Base-by-base conservation (phyloP, 225 moss, liverwort and hornwort species). In the Physcomitrellopsis africana region DNA sequence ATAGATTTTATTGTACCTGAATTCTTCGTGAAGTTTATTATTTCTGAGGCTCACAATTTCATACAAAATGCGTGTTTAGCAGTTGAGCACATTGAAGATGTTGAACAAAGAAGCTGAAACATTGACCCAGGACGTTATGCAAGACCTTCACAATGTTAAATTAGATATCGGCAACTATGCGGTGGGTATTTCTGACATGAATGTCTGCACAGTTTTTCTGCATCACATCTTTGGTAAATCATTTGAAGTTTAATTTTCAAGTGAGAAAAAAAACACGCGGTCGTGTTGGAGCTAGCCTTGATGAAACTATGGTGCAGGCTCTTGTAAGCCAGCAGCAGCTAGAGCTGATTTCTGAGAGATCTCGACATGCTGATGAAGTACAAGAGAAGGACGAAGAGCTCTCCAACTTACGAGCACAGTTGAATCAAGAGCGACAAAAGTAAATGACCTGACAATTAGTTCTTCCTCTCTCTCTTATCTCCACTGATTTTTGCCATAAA, bases 341-440 rank as follows among this genome's bases (percentile, higher is more conserved):
- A 46, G 81, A 85, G 68, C 75, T 81, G 51, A 22, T 64, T 32
- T 81, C 78, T 3, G 78, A 85, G 72, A 72, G 85, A 78, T 17
- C 72, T 55, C 78, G 75, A 49, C 78, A 81, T 23, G 67, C 75
- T 43, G 78, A 71, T 32, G 81, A 84, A 74, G 69, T 24, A 19
- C 60, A 49, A 53, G 84, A 68, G 43, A 85, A 85, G 68, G 78
- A 85, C 16, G 81, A 79, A 72, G 85, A 78, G 75, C 67, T 81
- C 43, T 74, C 81, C 22, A 78, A 63, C 47, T 78, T 85, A 19
- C 72, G 75, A 61, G 72, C 72, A 68, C 81, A 85, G 72, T 68
- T 81, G 48, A 76, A 81, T 57, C 70, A 85, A 72, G 85, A 85
- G 63, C 75, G 85, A 70, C 77, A 85, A 44, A 78, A 75, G 85